Conservation (phyloP, 2,329 filamentous ascomycete genomes). For the Neonectria neomacrospora region DNA sequence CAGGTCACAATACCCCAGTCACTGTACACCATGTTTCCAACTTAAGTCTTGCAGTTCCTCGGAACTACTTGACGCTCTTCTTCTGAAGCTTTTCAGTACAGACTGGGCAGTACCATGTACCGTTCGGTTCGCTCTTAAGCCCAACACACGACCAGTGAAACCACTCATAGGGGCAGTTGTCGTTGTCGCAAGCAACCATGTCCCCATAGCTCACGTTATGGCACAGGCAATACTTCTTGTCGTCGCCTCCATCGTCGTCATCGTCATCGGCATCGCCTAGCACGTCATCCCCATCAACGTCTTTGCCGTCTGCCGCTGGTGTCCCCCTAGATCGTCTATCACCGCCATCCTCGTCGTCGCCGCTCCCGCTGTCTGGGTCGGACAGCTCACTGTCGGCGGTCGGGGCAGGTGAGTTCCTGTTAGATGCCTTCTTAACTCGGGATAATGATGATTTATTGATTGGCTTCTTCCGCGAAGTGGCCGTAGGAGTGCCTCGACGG, state of each 20-base stretch:
- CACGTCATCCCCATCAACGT: conserved; percentile 62
- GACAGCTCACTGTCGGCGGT: conserved; percentile 73
- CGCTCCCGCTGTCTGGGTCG: conserved; percentile 68
- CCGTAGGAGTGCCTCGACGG: conserved; percentile 62
- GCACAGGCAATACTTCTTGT: conserved; percentile 86
- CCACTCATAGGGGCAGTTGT: conserved; percentile 84
- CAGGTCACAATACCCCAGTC: background rate
- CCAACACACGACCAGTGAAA: conserved; percentile 85
- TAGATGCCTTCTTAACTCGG: conserved; percentile 68
- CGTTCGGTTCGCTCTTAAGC: conserved; percentile 74
- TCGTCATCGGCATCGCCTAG: conserved; percentile 66
- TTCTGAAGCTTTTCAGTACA: conserved; percentile 66
- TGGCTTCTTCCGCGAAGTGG: conserved; percentile 60
- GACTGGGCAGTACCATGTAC: conserved; percentile 74
- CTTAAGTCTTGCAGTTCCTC: background rate
- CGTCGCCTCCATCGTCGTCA: conserved; percentile 78
- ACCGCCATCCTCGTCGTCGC: conserved; percentile 60
- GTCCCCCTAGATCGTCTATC: conserved; percentile 49
- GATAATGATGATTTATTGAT: conserved; percentile 70
- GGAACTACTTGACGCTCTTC: conserved; percentile 44
- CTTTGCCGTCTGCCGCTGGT: conserved; percentile 50
- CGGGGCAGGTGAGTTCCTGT: conserved; percentile 71
- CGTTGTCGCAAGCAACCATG: conserved; percentile 91
- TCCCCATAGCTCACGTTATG: conserved; percentile 86
- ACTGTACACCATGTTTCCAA: background rate